Base-by-base conservation (phyloP, 805 yeast species). In the Lipomyces yamanashiensis region DNA sequence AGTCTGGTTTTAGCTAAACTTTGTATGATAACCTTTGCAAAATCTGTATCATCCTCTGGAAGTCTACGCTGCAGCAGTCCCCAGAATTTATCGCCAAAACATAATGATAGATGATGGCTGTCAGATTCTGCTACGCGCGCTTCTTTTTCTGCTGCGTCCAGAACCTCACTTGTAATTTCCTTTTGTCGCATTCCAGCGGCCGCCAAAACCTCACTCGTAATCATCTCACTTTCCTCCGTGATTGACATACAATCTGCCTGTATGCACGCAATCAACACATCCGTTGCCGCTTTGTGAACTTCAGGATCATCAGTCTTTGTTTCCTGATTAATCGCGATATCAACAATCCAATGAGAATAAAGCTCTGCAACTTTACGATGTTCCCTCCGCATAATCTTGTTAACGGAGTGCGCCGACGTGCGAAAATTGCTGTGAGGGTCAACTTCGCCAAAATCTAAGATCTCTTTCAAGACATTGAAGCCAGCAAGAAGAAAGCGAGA, bases 331-430 rank as follows among this genome's bases (percentile, higher is more conserved):
- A 9, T 45, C 23, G 77, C 74, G 33, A 70, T 64, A 17, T 59
- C 56, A 15, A 72, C 49, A n/a, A 79, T 71, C 10, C 70, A 44
- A 1, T 74, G 77, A 1, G 82, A 73, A 59, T 80, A 78, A 41
- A 78, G 77, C 64, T 84, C 86, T 2, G 84, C 74, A 2, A 82
- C 73, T 0, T 79, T 77, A 65, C 89, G 74, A 2, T 82, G 77
- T 60, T 84, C 87, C 9, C 58, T 56, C 21, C 55, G 45, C 67
- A 67, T 43, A 51, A 63, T 39, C 48, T 60, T 39, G 64, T 61
- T 59, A 54, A 70, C 67, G 1, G 66, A 54, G 28, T 53, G 45
- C 19, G n/a, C n/a, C 3, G 45, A 12, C 5, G 54, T 7, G 1
- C 47, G 45, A 5, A 59, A 52, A 2, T 23, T 37, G n/a, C 45